Base-by-base conservation (phyloP, 805 yeast species). In the Saccharomycopsis fibuligera region DNA sequence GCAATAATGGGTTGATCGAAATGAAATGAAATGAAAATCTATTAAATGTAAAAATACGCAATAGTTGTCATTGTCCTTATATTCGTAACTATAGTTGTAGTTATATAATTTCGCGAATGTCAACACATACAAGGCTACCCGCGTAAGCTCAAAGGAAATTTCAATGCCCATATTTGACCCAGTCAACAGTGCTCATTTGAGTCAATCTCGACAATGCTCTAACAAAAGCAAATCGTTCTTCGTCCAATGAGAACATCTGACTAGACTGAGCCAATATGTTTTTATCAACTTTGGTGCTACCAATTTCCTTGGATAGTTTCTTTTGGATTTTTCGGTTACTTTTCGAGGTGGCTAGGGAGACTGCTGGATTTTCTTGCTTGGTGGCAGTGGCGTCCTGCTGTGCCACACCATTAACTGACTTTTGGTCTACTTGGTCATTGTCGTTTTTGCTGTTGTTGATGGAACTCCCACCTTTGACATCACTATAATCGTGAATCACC, bases 151-250 rank as follows among this genome's bases (percentile, higher is more conserved):
- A n/a, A n/a, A n/a, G n/a, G n/a, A n/a, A 33, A 33, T 33, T 6
- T 9, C 17, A n/a, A 33, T 17, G 37, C 6, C 27, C 44, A 41
- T 38, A 44, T 48, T 83, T 88, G 5, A 87, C 81, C 99, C 99
- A 91, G 45, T 85, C 95, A 23, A 81, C 82, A 4, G 96, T 84
- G 56, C 95, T 83, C 97, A 91, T 91, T 57, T 91, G 98, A 38
- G 90, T 76, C 56, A 93, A 72, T 62, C 99, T 79, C 58, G 93
- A 83, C 50, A 91, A 70, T 0, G 98, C 97, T 61, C 99, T 76
- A 0, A 96, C 96, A 71, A 91, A 91, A 19, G 99, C 99, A 69
- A 91, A 93, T 63, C 83, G 78, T 67, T 91, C 99, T 65, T 91
- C 99, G 65, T 89, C 98, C 36, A 93, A 75, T 4, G 86, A 86